Evolutionary conservation across 2,329 filamentous ascomycete species (phyloP), one percentile per base, ranked within the genome.

Genomic region (Neophaeococcomyces mojaviensis): DNA sequence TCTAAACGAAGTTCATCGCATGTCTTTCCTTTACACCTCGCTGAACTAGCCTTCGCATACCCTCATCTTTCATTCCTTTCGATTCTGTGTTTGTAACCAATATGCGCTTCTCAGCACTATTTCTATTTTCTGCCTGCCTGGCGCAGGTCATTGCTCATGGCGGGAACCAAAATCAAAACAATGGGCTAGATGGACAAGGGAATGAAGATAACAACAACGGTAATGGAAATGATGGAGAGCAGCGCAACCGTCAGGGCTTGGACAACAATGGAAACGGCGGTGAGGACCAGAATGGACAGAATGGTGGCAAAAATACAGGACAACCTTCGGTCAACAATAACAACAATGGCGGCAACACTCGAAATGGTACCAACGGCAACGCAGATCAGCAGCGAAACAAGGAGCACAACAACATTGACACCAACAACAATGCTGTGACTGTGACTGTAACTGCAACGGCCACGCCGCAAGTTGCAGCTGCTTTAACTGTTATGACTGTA

Each of bases 61-160:
- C 10, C 44, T 53, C 50, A 39, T 49, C 54, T 50, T 53, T 42
- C 24, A 46, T 47, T 42, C 45, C 48, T 48, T 42, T 49, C 18
- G 18, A 49, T 40, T 39, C 22, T 4, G 24, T 20, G 19, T n/a
- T 36, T 44, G 15, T 9, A 8, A 33, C 13, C 39, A 32, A 37
- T 9, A 44, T 44, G 41, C 33, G 37, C 19, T 44, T 44, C n/a
- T 37, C 41, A 18, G 26, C 22, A 3, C 33, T 44, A 12, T 6
- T 44, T 13, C 6, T 44, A 10, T 33, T 56, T 46, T 49, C 54
- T 41, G 45, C 54, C 51, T 56, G 54, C 54, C 54, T 56, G 54
- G 54, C 52, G 54, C 54, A 53, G 50, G 54, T 55, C 48, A 26
- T 44, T 37, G 50, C 39, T 31, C 8, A 36, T 34, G 30, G 36